Percentiles rank a stretch among this genome's conserved stretches.
Evolutionary conservation across 805 yeast genomes (phyloP).

Genomic region (Candida morakotiae): DNA sequence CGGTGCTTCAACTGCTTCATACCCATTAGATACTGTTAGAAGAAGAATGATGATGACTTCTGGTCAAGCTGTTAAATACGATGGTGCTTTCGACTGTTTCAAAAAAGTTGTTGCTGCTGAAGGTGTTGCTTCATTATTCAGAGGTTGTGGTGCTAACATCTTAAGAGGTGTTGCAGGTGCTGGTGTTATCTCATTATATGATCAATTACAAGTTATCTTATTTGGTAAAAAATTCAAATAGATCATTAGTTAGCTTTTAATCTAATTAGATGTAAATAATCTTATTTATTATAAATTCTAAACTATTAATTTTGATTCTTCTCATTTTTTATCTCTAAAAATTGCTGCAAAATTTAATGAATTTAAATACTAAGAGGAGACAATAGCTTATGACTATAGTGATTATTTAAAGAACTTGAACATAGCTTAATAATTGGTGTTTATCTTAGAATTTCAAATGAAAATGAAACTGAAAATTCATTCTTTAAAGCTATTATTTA

Average conservation of each 20-base stretch:
- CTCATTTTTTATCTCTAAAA: no score
- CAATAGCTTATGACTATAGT: no score
- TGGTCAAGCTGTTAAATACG: slow-evolving; percentile 96
- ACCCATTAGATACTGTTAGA: slow-evolving; percentile 98
- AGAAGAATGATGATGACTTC: slow-evolving; percentile 99
- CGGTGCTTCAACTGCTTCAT: slow-evolving; percentile 97
- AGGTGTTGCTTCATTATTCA: slow-evolving; percentile 90
- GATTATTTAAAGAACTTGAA: no score
- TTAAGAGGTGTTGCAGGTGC: slow-evolving; percentile 99
- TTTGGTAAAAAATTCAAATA: slow-evolving; percentile 94
- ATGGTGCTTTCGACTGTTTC: slow-evolving; percentile 94
- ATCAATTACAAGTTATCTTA: slow-evolving; percentile 89
- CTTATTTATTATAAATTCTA: no score
- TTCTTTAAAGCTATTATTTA: no score
- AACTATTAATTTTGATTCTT: no score
- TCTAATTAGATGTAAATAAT: no score
- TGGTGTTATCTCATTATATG: slow-evolving; percentile 97
- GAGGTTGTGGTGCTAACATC: slow-evolving; percentile 99
- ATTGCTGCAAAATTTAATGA: no score
- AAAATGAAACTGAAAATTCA: no score
- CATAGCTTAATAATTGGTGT: no score
- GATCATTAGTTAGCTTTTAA: slow-evolving; percentile 12
- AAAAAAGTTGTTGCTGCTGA: slow-evolving; percentile 90
- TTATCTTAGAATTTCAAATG: no score
- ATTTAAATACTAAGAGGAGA: no score